phyloP scores from a whole-genome alignment of 2,329 filamentous ascomycete species.

The Colletotrichum melonis region DNA sequence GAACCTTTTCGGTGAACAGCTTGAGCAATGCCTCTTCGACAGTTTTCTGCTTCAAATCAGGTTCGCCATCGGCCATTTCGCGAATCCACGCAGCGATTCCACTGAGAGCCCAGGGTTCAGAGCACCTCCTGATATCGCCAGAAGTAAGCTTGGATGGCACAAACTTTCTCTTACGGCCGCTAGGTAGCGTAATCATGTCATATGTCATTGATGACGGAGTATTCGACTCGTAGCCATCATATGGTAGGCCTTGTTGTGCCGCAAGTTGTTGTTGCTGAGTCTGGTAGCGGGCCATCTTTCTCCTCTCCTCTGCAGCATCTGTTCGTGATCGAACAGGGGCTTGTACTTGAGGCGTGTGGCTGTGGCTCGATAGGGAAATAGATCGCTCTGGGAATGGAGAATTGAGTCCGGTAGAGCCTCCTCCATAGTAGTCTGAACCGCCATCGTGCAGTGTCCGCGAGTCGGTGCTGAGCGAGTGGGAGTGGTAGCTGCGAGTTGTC shows the following conservation, averaged over 20 bases:
- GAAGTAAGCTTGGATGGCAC: conserved; percentile 84
- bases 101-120: conserved; percentile 93
- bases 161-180: conserved; percentile 84
- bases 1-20: conserved; percentile 93
- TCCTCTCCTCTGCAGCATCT: conserved; percentile 82
- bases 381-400: conserved; percentile 72
- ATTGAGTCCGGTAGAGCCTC: conserved; percentile 45
- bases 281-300: conserved; percentile 64
- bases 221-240: conserved; percentile 68
- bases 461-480: conserved; percentile 61
- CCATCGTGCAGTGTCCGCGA: conserved; percentile 52
- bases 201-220: conserved; percentile 71
- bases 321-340: conserved; percentile 93
- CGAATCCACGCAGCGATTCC: conserved; percentile 89
- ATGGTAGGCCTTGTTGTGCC: conserved; percentile 61
- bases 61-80: conserved; percentile 89
- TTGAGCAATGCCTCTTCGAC: conserved; percentile 89
- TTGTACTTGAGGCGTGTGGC: conserved; percentile 80
- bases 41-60: conserved; percentile 85
- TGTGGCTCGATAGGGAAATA: conserved; percentile 85
- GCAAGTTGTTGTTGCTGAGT: conserved; percentile 64
- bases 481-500: conserved; percentile 51
- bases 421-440: conserved; percentile 60
- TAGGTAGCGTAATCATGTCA: conserved; percentile 86
- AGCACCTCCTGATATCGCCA: conserved; percentile 85